Conservation (phyloP, 2,329 filamentous ascomycete species). For the Myrmaecium sp. region DNA sequence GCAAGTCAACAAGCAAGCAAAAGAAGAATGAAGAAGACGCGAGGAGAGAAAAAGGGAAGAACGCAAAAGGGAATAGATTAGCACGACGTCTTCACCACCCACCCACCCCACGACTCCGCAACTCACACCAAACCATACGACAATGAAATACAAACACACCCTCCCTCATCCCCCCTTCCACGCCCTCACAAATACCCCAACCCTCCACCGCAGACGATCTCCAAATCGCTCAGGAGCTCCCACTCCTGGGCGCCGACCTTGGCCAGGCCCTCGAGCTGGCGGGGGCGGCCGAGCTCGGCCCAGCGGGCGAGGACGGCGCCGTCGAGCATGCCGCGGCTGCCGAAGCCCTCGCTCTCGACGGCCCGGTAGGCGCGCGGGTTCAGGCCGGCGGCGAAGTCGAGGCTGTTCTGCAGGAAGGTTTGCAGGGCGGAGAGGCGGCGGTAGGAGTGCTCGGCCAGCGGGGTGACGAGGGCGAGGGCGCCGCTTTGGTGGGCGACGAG, state of each 20-base stretch:
- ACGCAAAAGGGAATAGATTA: too few relatives aligned
- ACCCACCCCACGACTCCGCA: too few relatives aligned
- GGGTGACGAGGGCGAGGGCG: slow-evolving; percentile 56
- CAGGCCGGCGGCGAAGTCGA: slow-evolving; percentile 61
- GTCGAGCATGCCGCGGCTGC: slow-evolving; percentile 55
- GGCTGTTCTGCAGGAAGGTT: slow-evolving; percentile 58
- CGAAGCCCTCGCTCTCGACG: slow-evolving; percentile 28
- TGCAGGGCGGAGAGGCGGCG: slow-evolving; percentile 68
- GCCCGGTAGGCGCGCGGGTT: slow-evolving; percentile 69
- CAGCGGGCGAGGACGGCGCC: slow-evolving; percentile 59
- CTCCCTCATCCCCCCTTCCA: neutral
- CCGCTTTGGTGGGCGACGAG: slow-evolving; percentile 64
- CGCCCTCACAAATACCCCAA: slow-evolving; percentile 33
- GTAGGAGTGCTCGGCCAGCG: slow-evolving; percentile 65
- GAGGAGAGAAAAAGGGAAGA: too few relatives aligned
- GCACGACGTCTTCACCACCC: too few relatives aligned
- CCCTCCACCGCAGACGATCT: slow-evolving; percentile 46
- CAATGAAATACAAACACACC: neutral
- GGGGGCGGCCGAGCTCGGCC: slow-evolving; percentile 56
- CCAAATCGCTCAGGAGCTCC: slow-evolving; percentile 54
- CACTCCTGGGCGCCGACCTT: slow-evolving; percentile 53
- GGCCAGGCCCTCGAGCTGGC: slow-evolving; percentile 54
- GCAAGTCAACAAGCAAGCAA: too few relatives aligned
- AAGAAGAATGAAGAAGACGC: too few relatives aligned
- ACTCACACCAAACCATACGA: neutral